Evolutionary conservation across 2,329 filamentous ascomycete genomes (phyloP).

Genomic region (Fusarium musae): DNA sequence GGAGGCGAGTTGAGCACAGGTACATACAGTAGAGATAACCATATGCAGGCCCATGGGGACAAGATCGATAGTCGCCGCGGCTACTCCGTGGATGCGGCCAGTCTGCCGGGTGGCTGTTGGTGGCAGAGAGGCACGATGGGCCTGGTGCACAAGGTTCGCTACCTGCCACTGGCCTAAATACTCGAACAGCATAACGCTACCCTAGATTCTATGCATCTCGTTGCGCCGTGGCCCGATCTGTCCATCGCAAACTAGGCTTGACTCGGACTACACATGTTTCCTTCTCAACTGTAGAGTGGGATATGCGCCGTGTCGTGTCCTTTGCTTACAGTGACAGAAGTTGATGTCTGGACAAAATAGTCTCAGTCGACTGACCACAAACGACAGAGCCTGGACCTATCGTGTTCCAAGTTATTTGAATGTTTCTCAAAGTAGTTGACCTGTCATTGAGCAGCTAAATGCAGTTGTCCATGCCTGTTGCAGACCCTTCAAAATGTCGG

Average conservation of each 20-base stretch:
- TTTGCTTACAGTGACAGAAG: not conserved
- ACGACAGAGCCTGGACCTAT: not conserved
- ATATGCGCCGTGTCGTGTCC: not conserved
- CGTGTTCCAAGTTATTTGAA: not conserved
- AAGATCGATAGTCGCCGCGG: slow-evolving; percentile 35
- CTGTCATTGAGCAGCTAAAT: slow-evolving; percentile 20
- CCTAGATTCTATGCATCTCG: not conserved
- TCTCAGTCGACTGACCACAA: not conserved
- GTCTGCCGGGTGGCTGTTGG: slow-evolving; percentile 21
- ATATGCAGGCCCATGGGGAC: slow-evolving; percentile 9
- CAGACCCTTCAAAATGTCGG: not conserved
- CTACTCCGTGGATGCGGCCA: slow-evolving; percentile 19
- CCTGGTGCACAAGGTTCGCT: slow-evolving; percentile 6
- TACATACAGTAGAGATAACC: slow-evolving; percentile 4
- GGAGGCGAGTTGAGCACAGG: not conserved
- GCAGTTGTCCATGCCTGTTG: not conserved
- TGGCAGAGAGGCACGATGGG: slow-evolving; percentile 14
- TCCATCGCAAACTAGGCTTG: not conserved
- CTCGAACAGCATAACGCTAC: not conserved
- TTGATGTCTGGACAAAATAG: not conserved
- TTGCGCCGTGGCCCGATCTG: not conserved
- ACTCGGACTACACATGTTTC: not conserved
- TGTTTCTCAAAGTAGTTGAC: not conserved
- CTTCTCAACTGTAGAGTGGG: not conserved
- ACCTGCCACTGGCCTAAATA: slow-evolving; percentile 1